Evolutionary conservation across 2,329 filamentous ascomycete species (phyloP), one percentile per base, ranked within the genome.

Genomic region (Didymella segeticola): DNA sequence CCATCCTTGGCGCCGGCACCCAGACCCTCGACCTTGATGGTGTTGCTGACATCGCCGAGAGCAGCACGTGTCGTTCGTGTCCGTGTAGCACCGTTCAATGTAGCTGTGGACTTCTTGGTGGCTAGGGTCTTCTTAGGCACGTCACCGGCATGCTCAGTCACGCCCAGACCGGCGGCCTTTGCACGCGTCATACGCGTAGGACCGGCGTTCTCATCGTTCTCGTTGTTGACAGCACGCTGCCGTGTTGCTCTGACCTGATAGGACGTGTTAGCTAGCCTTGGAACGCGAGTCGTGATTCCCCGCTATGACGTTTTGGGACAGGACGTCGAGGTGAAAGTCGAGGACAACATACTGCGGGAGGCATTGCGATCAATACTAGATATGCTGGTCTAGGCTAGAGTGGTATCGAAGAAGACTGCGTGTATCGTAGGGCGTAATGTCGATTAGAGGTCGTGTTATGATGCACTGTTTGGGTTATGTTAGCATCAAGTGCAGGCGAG

Each of bases 21-120:
- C 14, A 62, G 57, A 29, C 47, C 56, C 17, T 90, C 89, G 41
- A 83, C 83, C 76, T 97, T 98, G 67, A 86, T 86, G 60, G 96
- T 89, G 79, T 99, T 99, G 84, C 92, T 98, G 66, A 97, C 89
- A 80, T 99, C 95, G 53, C 90, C 92, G 30, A 99, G 84, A 42
- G 91, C 93, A 67, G 89, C 85, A 71, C 95, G 91, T 80, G 90
- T 95, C 33, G 53, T 56, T 71, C 89, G 84, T 56, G 81, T 73
- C 56, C 63, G 66, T 46, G 62, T 81, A 41, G 77, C 73, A 42
- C 81, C 68, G 25, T 72, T 77, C 23, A 74, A 56, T n/a, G 69
- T 66, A 34, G 69, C 63, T 43, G 71, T 71, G 5, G 77, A 73
- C 66, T 79, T 79, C 71, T 80, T 80, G 29, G 76, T 72, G 34